phyloP scores from a whole-genome alignment of 352 stramenopile genomes.

The Pythium pectinolyticum region DNA sequence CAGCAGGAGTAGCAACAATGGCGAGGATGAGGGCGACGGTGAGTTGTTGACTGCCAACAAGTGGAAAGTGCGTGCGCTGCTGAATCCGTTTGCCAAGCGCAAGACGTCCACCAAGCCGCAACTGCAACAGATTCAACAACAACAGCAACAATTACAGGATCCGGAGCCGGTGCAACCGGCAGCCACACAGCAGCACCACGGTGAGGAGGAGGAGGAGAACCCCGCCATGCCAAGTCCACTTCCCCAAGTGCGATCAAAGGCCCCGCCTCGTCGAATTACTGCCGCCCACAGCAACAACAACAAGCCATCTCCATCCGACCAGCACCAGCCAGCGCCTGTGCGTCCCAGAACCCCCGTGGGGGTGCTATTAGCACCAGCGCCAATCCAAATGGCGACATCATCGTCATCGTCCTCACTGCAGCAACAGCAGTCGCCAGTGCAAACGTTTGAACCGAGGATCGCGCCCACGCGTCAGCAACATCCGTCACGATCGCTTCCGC shows the following conservation, averaged over 20 bases:
- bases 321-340: neutral
- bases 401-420: too few species aligned
- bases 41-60: slow-evolving; percentile 43
- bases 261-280: neutral
- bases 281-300: neutral
- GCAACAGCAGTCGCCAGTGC: too few species aligned
- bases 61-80: slow-evolving; percentile 66
- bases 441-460: too few species aligned
- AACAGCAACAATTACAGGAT: slow-evolving; percentile 1
- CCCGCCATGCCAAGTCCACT: slow-evolving; percentile 10
- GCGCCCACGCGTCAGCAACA: too few species aligned
- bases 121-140: neutral
- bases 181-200: neutral
- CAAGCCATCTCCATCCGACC: neutral
- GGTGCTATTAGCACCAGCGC: neutral
- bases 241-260: neutral
- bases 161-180: neutral
- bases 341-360: neutral
- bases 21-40: slow-evolving; percentile 8
- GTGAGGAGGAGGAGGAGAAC: slow-evolving; percentile 3
- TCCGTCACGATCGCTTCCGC: too few species aligned
- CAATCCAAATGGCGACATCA: neutral
- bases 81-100: slow-evolving; percentile 70
- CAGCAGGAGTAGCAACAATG: neutral
- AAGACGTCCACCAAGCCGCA: slow-evolving; percentile 12